Base-by-base conservation (phyloP, 1,139 yeast genomes). In the Zhuliangozyma parablackwelliae region DNA sequence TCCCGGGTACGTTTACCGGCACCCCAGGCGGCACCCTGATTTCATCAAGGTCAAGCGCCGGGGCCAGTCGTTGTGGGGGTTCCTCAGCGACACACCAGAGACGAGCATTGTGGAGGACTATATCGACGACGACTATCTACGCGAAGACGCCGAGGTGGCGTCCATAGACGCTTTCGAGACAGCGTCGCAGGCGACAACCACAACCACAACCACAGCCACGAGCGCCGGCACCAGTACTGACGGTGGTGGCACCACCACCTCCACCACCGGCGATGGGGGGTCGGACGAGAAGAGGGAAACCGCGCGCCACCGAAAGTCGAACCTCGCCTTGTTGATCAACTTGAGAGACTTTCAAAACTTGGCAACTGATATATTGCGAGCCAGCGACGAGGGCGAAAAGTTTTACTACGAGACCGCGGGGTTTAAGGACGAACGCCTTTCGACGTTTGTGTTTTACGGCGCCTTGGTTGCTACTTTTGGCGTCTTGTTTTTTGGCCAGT, bases 1-100 rank as follows among this genome's bases (percentile, higher is more conserved):
- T 1, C 92, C 95, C 0, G 88, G 86, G 1, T 89, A 81, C 51
- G 64, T 78, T 16, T 67, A 73, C 37, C 68, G 88, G 37, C 96
- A 88, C 54, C 95, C 90, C 0, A 64, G 78, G 48, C 60, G 67
- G 24, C 61, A 64, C 10, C 69, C 72, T 0, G 65, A 66, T 23
- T 48, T 69, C 25, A 62, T 77, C 13, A 61, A 63, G 13, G 71
- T 73, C 13, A 67, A 68, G 43, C 64, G 58, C 23, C 60, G 83
- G 34, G 88, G 88, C 1, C 80, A 75, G 37, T 71, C 82, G 0
- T 53, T 80, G 7, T 57, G 80, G 41, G 72, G 72, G 12, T 75
- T 69, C 43, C 60, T 79, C 30, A 63, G 67, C 12, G 69, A 69
- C n/a, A 58, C 71, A 2, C 62, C 64, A 2, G 73, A 69, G 20